Percentiles rank a stretch among this genome's conserved stretches.
Evolutionary conservation across 2,329 filamentous ascomycete species (phyloP).

Genomic region (Penicillium expansum): DNA sequence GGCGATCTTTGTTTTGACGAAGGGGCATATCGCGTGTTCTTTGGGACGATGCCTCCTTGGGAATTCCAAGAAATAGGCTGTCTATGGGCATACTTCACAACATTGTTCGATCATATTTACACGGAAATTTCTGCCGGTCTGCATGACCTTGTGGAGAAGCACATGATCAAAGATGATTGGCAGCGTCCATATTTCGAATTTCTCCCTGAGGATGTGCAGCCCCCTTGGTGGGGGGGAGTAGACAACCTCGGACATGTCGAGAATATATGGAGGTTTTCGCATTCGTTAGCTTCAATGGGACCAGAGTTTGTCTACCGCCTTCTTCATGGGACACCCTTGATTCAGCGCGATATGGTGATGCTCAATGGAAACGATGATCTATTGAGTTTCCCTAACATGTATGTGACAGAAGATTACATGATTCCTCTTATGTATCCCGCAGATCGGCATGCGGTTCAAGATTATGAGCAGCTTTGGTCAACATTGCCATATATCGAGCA

Average conservation of each 20-base stretch:
- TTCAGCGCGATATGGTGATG: slow-evolving; percentile 14
- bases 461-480: slow-evolving; percentile 6
- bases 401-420: background rate
- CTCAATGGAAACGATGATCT: background rate
- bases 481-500: slow-evolving; percentile 6
- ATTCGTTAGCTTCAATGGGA: slow-evolving; percentile 6
- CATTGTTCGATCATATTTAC: background rate
- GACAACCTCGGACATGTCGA: too few relatives aligned
- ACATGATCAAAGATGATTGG: background rate
- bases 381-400: background rate
- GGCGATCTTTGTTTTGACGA: too few relatives aligned
- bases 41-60: slow-evolving; percentile 22
- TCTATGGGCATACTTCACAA: slow-evolving; percentile 8
- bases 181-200: too few relatives aligned
- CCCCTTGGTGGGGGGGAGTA: background rate
- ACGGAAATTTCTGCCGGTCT: background rate
- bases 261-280: background rate
- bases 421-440: slow-evolving; percentile 15
- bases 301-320: slow-evolving; percentile 17
- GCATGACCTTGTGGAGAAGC: background rate
- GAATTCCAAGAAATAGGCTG: slow-evolving; percentile 23
- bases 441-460: slow-evolving; percentile 8
- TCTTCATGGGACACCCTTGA: slow-evolving; percentile 2
- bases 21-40: slow-evolving; percentile 18
- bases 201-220: background rate